Conservation (phyloP, 345 rosid species). For the Raphanus raphanistrum region DNA sequence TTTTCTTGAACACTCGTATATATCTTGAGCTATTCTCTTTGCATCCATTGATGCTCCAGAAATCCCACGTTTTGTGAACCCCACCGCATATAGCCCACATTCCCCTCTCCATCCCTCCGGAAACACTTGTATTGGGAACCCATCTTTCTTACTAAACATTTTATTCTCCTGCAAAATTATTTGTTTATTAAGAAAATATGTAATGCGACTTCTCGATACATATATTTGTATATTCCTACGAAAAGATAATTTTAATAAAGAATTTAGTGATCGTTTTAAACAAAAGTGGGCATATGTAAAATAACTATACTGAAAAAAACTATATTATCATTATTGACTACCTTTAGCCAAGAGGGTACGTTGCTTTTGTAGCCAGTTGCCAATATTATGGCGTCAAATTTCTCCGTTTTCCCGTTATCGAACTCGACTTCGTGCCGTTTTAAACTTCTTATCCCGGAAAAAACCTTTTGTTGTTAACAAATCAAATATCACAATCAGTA, state of each 20-base stretch:
- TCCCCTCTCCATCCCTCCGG: slow-evolving; percentile 98
- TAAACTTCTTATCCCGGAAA: slow-evolving; percentile 63
- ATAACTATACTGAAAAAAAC: background rate
- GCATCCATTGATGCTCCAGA: slow-evolving; percentile 87
- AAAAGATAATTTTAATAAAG: background rate
- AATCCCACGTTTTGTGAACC: slow-evolving; percentile 85
- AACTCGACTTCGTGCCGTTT: slow-evolving; percentile 60
- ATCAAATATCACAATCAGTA: slow-evolving; percentile 25
- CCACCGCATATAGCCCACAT: slow-evolving; percentile 83
- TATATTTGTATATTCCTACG: background rate
- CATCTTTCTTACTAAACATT: slow-evolving; percentile 82
- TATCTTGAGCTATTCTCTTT: slow-evolving; percentile 64
- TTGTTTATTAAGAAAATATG: background rate
- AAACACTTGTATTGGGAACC: slow-evolving; percentile 64
- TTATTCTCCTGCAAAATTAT: slow-evolving; percentile 53
- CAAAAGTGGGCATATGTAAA: slow-evolving; percentile 1
- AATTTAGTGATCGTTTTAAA: background rate
- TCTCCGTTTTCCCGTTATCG: slow-evolving; percentile 56
- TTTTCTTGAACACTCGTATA: slow-evolving; percentile 15
- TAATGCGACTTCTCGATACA: background rate
- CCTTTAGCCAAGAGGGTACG: slow-evolving; percentile 94
- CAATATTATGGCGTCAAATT: slow-evolving; percentile 75
- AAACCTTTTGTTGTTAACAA: slow-evolving; percentile 46
- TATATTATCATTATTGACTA: slow-evolving; percentile 29
- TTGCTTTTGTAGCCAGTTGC: slow-evolving; percentile 98